These are phyloP conservation scores for Arthrinium phaeospermum DNA, from an alignment of 2,329 filamentous ascomycete species.

Conservation along the genomic window DNA sequence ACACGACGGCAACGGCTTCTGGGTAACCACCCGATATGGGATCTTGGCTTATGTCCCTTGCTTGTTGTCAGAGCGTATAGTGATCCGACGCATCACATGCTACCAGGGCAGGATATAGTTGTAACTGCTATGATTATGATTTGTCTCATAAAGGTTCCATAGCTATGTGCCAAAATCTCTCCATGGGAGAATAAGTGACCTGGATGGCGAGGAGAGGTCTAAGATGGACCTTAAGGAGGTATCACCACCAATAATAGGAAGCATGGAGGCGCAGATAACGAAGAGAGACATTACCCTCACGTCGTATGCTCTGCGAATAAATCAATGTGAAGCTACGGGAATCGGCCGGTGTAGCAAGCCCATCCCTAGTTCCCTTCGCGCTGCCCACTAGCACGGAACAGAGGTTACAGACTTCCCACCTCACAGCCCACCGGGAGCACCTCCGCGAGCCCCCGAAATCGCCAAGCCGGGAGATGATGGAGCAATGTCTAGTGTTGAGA, in stretches of 20 bases:
- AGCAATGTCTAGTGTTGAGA: not conserved
- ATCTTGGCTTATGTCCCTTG: not conserved
- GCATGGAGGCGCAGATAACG: not conserved
- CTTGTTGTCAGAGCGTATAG: not conserved
- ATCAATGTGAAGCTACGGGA: not conserved
- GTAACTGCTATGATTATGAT: not conserved
- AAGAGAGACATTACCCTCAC: not conserved
- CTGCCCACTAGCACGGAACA: not conserved
- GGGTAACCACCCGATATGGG: not conserved
- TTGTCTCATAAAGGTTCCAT: not conserved
- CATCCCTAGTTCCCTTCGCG: not conserved
- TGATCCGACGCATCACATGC: no score
- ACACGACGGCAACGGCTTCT: no score
- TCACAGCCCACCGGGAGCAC: not conserved
- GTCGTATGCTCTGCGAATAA: not conserved
- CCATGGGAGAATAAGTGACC: not conserved
- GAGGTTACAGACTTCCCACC: not conserved
- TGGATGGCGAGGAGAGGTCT: not conserved
- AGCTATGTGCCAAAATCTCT: not conserved
- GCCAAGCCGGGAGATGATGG: not conserved
- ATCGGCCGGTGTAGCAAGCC: not conserved
- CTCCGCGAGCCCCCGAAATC: not conserved
- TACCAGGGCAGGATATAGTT: not conserved
- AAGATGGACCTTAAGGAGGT: not conserved
- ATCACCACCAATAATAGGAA: not conserved